Evolutionary conservation across 2,329 filamentous ascomycete species (phyloP).

Genomic region (Xylariaceae sp.): DNA sequence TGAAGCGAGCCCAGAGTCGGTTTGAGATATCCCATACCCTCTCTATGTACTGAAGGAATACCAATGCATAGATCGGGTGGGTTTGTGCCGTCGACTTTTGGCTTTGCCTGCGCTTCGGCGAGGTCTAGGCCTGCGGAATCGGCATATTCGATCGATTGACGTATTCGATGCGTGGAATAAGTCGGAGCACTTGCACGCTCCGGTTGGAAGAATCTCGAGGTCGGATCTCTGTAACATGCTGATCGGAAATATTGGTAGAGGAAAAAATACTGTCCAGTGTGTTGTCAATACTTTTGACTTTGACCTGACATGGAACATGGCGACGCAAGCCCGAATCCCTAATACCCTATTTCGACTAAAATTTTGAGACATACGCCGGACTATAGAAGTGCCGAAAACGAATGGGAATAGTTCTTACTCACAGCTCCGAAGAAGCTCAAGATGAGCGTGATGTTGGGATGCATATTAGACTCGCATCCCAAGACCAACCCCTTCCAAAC

Average conservation of each 20-base stretch:
- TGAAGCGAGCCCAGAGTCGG: slow-evolving; percentile 20
- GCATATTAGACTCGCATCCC: neutral
- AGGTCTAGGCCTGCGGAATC: neutral
- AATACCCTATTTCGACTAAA: neutral
- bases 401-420: neutral
- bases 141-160: slow-evolving; percentile 14
- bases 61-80: slow-evolving; percentile 21
- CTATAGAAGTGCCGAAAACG: neutral
- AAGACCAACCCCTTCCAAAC: too few relatives aligned
- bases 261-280: slow-evolving; percentile 11
- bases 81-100: neutral
- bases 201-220: slow-evolving; percentile 20
- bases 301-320: too few relatives aligned
- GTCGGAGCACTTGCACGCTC: slow-evolving; percentile 14
- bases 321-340: neutral
- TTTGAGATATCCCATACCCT: slow-evolving; percentile 22
- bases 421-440: neutral
- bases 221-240: slow-evolving; percentile 22
- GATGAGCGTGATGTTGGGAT: neutral
- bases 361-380: too few relatives aligned
- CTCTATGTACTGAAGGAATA: slow-evolving; percentile 17
- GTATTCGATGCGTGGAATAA: slow-evolving; percentile 20
- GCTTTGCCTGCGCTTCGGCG: neutral
- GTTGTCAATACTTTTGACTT: neutral
- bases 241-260: slow-evolving; percentile 17